These are phyloP conservation scores for Podila clonocystis DNA, from an alignment of 192 early-diverging fungal genomes.

Conservation along the genomic window DNA sequence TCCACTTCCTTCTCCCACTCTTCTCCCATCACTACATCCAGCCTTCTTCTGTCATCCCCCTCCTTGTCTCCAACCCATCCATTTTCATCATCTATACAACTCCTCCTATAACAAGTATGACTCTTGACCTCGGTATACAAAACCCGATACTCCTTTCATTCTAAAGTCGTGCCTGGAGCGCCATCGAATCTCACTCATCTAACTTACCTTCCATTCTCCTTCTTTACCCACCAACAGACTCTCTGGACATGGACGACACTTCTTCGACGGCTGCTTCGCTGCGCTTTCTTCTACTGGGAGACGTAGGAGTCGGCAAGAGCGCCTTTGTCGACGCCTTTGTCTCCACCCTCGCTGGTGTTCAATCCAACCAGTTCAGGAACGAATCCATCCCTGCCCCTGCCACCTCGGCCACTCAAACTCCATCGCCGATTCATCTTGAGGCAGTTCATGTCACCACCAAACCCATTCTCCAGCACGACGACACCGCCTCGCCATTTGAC, in stretches of 20 bases:
- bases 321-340: conserved; percentile 11
- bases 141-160: background rate
- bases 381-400: conserved; percentile 7
- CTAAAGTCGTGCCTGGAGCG: background rate
- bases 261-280: conserved; percentile 7
- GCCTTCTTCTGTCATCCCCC: background rate
- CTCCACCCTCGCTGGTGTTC: conserved; percentile 28
- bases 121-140: background rate
- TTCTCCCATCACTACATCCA: background rate
- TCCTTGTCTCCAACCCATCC: background rate
- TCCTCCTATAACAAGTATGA: background rate
- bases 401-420: background rate
- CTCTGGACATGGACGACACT: background rate
- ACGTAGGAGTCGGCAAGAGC: conserved; percentile 21
- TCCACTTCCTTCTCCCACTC: background rate
- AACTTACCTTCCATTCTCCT: background rate
- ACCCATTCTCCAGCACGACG: conserved; percentile 4
- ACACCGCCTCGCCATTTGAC: background rate
- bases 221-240: background rate
- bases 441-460: conserved; percentile 5
- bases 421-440: background rate
- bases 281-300: conserved; percentile 19
- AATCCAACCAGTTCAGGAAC: conserved; percentile 13
- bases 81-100: background rate
- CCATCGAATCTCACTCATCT: background rate